Evolutionary conservation across 345 rosid genomes (phyloP).

Genomic region (Arabis hirsuta): DNA sequence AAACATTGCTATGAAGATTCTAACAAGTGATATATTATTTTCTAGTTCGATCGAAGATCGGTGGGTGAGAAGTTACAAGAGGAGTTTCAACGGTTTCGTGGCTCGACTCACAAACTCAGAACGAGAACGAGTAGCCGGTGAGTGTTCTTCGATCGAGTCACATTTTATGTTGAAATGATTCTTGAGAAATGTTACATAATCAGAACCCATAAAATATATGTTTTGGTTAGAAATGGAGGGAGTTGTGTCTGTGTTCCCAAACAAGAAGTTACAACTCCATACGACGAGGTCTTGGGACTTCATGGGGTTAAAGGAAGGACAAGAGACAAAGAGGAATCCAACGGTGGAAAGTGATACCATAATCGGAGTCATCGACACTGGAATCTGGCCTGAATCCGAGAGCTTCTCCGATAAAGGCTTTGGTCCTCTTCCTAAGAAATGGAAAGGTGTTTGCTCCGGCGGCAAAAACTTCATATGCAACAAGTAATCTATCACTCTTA

Average conservation of each 20-base stretch:
- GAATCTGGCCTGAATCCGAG: slow-evolving; percentile 55
- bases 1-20: neutral
- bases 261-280: slow-evolving; percentile 36
- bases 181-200: too few species aligned
- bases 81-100: slow-evolving; percentile 71
- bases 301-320: slow-evolving; percentile 47
- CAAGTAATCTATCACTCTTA: slow-evolving; percentile 39
- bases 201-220: neutral
- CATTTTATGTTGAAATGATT: neutral
- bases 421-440: slow-evolving; percentile 54
- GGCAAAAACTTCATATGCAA: slow-evolving; percentile 60
- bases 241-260: slow-evolving; percentile 58
- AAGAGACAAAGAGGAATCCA: neutral
- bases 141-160: slow-evolving; percentile 7
- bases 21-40: neutral
- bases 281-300: slow-evolving; percentile 70
- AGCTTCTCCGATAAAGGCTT: slow-evolving; percentile 51
- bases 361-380: slow-evolving; percentile 46
- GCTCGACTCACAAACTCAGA: slow-evolving; percentile 55
- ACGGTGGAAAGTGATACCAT: slow-evolving; percentile 39
- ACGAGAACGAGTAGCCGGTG: slow-evolving; percentile 51
- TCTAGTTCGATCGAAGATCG: slow-evolving; percentile 42
- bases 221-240: slow-evolving; percentile 43
- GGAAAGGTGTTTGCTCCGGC: slow-evolving; percentile 58
- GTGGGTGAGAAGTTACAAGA: slow-evolving; percentile 54